These are phyloP conservation scores for Boletus sp. DNA, from an alignment of 768 basidiomycete species.

Conservation along the genomic window DNA sequence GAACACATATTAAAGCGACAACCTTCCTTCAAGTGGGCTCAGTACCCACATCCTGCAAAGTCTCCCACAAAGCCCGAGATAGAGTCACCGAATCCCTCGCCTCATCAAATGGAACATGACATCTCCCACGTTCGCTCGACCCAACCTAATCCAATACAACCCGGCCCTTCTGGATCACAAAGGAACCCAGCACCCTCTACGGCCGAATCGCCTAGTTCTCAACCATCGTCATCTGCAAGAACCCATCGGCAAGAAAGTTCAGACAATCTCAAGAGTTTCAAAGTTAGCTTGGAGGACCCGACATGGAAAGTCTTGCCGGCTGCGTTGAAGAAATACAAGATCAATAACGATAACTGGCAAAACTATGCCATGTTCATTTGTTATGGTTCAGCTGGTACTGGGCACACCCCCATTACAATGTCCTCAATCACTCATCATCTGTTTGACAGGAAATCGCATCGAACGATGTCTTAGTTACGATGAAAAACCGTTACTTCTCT, in stretches of 20 bases:
- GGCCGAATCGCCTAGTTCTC: slow-evolving; percentile 29
- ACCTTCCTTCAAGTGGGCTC: slow-evolving; percentile 87
- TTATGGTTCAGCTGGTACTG: slow-evolving; percentile 82
- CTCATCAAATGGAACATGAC: slow-evolving; percentile 77
- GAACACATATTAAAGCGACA: slow-evolving; percentile 58
- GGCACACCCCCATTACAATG: neutral
- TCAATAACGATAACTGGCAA: slow-evolving; percentile 98
- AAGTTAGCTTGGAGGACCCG: slow-evolving; percentile 95
- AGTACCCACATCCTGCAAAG: slow-evolving; percentile 68
- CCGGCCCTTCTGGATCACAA: slow-evolving; percentile 31
- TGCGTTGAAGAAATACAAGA: slow-evolving; percentile 97
- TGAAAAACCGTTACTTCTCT: slow-evolving; percentile 94
- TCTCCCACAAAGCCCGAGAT: slow-evolving; percentile 76
- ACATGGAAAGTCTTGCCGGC: slow-evolving; percentile 99
- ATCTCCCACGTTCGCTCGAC: slow-evolving; percentile 34
- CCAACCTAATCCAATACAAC: slow-evolving; percentile 13
- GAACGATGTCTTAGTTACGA: slow-evolving; percentile 97
- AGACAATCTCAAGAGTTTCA: slow-evolving; percentile 88
- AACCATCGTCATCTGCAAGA: slow-evolving; percentile 25
- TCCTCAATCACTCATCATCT: neutral
- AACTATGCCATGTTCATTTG: slow-evolving; percentile 99
- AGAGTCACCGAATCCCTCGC: slow-evolving; percentile 79
- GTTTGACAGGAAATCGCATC: slow-evolving; percentile 57
- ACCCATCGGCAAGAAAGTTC: slow-evolving; percentile 62
- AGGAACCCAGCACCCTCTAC: slow-evolving; percentile 24